These are phyloP conservation scores for Lentinus polychrous DNA, from an alignment of 1,284 basidiomycete species.

Conservation along the genomic window DNA sequence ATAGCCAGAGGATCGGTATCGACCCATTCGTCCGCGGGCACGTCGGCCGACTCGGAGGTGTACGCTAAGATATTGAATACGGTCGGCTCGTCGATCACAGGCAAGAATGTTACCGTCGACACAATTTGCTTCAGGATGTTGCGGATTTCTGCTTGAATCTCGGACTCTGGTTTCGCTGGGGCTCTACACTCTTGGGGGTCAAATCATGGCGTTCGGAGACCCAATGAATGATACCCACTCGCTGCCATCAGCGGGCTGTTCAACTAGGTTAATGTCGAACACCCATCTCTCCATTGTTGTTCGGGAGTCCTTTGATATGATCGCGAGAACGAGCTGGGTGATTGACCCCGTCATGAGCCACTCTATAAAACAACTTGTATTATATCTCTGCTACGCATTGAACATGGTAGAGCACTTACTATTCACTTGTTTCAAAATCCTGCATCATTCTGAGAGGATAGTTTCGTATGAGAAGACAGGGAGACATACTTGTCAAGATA, in stretches of 20 bases:
- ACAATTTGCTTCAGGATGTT: constrained; percentile 99
- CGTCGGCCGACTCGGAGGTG: constrained; percentile 80
- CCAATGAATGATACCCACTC: constrained; percentile 21
- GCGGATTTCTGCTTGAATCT: constrained; percentile 96
- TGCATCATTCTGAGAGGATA: constrained; percentile 22
- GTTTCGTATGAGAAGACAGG: constrained; percentile 1
- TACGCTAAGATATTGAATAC: constrained; percentile 96
- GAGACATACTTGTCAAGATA: constrained; percentile 76
- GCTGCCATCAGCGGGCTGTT: constrained; percentile 36
- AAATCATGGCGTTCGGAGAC: background rate
- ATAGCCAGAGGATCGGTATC: constrained; percentile 95
- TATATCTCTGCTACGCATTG: background rate
- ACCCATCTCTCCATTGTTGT: constrained; percentile 96
- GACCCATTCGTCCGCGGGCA: constrained; percentile 88
- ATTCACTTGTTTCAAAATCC: constrained; percentile 87
- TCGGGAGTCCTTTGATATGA: constrained; percentile 91
- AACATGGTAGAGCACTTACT: constrained; percentile 43
- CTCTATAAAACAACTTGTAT: constrained; percentile 37
- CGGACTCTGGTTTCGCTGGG: constrained; percentile 72
- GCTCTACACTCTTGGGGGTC: constrained; percentile 28
- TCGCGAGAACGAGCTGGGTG: constrained; percentile 90
- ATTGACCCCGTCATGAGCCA: constrained; percentile 91
- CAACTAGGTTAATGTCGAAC: constrained; percentile 87
- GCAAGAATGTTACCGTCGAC: constrained; percentile 91
- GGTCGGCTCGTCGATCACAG: constrained; percentile 91